These are phyloP conservation scores for Tephrocybe sp. DNA, from an alignment of 768 basidiomycete species.

Conservation along the genomic window DNA sequence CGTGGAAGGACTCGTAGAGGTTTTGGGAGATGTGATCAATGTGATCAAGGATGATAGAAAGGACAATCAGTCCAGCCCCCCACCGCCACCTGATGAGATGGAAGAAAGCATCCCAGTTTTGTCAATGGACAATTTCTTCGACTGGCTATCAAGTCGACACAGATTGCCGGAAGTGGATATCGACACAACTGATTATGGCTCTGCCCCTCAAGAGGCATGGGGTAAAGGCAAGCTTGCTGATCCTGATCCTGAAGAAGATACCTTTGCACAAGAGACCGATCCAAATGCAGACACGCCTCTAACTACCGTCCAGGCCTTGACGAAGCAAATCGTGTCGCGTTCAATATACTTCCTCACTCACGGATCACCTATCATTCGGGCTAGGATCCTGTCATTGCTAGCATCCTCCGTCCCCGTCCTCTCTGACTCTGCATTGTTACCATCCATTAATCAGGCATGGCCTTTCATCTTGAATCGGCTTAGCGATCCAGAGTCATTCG, in stretches of 20 bases:
- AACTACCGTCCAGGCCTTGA: constrained; percentile 72
- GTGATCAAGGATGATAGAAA: constrained; percentile 62
- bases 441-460: constrained; percentile 88
- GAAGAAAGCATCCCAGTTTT: background rate
- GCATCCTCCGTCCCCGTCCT: constrained; percentile 70
- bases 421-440: constrained; percentile 72
- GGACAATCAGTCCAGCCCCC: constrained; percentile 16
- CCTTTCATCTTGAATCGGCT: constrained; percentile 90
- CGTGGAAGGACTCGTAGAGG: constrained; percentile 85
- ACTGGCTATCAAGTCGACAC: constrained; percentile 61
- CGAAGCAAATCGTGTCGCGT: constrained; percentile 82
- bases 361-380: constrained; percentile 79
- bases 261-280: constrained; percentile 25
- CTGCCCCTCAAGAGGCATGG: constrained; percentile 60
- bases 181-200: constrained; percentile 52
- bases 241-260: constrained; percentile 18
- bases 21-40: constrained; percentile 80
- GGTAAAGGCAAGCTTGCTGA: constrained; percentile 29
- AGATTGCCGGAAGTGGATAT: constrained; percentile 29
- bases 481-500: constrained; percentile 68
- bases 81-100: constrained; percentile 9
- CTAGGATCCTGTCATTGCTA: constrained; percentile 76
- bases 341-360: constrained; percentile 92
- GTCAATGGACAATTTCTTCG: constrained; percentile 51
- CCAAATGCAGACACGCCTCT: constrained; percentile 48